Percentiles rank a stretch among this genome's conserved stretches.
Conservation (phyloP, 225 moss, liverwort and hornwort species). For the Rhytidiadelphus loreus region DNA sequence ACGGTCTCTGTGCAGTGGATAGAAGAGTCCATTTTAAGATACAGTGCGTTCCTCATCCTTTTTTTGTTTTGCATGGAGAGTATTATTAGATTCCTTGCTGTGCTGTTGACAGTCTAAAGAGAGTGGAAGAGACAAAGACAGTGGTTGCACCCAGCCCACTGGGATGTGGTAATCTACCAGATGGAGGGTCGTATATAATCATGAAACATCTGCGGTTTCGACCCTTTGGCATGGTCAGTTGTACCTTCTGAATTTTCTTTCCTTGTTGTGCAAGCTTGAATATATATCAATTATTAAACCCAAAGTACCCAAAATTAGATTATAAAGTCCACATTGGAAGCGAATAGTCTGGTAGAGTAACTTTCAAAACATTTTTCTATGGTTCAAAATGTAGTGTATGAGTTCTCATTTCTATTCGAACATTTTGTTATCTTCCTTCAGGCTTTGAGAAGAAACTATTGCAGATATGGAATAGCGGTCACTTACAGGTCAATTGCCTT, state of each 20-base stretch:
- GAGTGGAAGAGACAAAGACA: conserved; percentile 37
- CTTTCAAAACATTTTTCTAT: background rate
- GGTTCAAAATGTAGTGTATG: background rate
- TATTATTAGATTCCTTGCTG: background rate
- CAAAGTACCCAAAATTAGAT: background rate
- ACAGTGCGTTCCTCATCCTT: background rate
- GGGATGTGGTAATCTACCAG: conserved; percentile 56
- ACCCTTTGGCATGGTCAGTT: conserved; percentile 72
- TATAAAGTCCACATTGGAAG: background rate
- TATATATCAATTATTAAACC: background rate
- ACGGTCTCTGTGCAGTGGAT: background rate
- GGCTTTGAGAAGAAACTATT: background rate
- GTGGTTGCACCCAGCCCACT: conserved; percentile 55
- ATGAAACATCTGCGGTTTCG: conserved; percentile 69
- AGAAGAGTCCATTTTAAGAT: background rate
- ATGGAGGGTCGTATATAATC: conserved; percentile 76
- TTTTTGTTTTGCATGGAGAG: background rate
- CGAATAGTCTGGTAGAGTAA: background rate
- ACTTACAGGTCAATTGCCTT: background rate
- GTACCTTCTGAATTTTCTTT: background rate
- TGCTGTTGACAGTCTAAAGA: conserved; percentile 34
- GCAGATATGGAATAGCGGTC: background rate
- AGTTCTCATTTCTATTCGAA: too few relatives aligned
- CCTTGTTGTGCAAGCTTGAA: background rate
- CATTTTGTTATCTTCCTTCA: background rate